Evolutionary conservation across 495 filamentous ascomycete species (phyloP).

Genomic region (Letharia lupina): DNA sequence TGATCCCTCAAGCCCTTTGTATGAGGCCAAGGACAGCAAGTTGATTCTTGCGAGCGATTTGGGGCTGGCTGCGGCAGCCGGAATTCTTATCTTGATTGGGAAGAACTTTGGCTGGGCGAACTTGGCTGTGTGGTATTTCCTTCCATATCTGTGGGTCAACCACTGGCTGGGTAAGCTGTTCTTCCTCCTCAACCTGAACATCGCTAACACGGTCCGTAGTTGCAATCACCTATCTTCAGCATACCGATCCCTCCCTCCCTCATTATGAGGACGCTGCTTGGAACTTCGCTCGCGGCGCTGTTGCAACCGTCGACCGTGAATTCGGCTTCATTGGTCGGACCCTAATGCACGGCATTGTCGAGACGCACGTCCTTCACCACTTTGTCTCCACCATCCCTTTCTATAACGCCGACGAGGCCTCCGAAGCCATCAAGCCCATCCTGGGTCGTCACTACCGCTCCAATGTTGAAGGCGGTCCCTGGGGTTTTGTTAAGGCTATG

Average conservation of each 20-base stretch:
- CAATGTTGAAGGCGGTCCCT: slow-evolving; percentile 42
- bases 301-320: slow-evolving; percentile 53
- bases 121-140: slow-evolving; percentile 83
- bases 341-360: slow-evolving; percentile 50
- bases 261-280: slow-evolving; percentile 49
- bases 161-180: slow-evolving; percentile 64
- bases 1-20: slow-evolving; percentile 76
- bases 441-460: slow-evolving; percentile 51
- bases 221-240: slow-evolving; percentile 54
- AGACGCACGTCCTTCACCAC: slow-evolving; percentile 55
- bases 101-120: slow-evolving; percentile 76
- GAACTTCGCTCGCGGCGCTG: slow-evolving; percentile 51
- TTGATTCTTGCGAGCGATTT: slow-evolving; percentile 77
- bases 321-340: slow-evolving; percentile 52
- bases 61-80: slow-evolving; percentile 54
- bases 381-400: slow-evolving; percentile 55
- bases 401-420: slow-evolving; percentile 54
- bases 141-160: slow-evolving; percentile 97
- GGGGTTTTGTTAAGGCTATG: slow-evolving; percentile 47
- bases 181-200: not conserved
- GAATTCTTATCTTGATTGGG: slow-evolving; percentile 49
- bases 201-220: slow-evolving; percentile 42
- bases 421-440: slow-evolving; percentile 50
- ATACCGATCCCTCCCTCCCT: slow-evolving; percentile 52
- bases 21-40: slow-evolving; percentile 80